Percentiles rank a stretch among this genome's conserved stretches.
Evolutionary conservation across 805 yeast species (phyloP).

Genomic region (Lipomyces orientalis): DNA sequence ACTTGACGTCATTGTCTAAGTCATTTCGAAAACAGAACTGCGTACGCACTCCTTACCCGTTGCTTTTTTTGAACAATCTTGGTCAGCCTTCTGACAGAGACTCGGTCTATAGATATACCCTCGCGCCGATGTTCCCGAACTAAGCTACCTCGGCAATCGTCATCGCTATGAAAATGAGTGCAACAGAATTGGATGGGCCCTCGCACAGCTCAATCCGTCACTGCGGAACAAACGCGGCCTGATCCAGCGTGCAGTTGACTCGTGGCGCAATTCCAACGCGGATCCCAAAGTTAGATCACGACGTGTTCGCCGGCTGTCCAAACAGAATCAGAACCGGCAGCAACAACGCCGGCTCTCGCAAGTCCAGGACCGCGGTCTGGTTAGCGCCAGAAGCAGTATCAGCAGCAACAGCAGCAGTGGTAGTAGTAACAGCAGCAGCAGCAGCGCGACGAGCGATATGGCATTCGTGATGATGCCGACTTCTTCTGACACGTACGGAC

Average conservation of each 20-base stretch:
- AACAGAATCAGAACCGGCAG: constrained; percentile 18
- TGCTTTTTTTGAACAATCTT: too few relatives aligned
- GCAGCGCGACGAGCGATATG: not conserved
- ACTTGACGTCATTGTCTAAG: constrained; percentile 39
- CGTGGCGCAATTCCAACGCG: constrained; percentile 56
- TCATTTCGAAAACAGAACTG: constrained; percentile 52
- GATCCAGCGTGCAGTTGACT: constrained; percentile 59
- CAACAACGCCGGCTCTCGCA: not conserved
- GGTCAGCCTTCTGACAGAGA: constrained; percentile 1
- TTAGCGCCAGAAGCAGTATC: constrained; percentile 1
- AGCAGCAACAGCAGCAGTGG: not conserved
- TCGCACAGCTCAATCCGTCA: constrained; percentile 52
- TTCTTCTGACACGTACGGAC: not conserved
- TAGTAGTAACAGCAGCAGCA: not conserved
- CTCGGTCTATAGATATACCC: constrained; percentile 49
- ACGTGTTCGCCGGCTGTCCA: constrained; percentile 49
- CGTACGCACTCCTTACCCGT: constrained; percentile 17
- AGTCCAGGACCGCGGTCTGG: not conserved
- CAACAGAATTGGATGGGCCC: constrained; percentile 57
- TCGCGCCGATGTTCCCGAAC: constrained; percentile 52
- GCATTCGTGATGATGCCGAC: not conserved
- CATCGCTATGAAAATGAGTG: constrained; percentile 55
- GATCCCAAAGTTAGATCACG: constrained; percentile 52
- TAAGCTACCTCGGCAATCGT: constrained; percentile 54
- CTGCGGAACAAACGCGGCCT: constrained; percentile 54